phyloP scores from a whole-genome alignment of 495 filamentous ascomycete species.

The Staphylotrichum tortipilum region DNA sequence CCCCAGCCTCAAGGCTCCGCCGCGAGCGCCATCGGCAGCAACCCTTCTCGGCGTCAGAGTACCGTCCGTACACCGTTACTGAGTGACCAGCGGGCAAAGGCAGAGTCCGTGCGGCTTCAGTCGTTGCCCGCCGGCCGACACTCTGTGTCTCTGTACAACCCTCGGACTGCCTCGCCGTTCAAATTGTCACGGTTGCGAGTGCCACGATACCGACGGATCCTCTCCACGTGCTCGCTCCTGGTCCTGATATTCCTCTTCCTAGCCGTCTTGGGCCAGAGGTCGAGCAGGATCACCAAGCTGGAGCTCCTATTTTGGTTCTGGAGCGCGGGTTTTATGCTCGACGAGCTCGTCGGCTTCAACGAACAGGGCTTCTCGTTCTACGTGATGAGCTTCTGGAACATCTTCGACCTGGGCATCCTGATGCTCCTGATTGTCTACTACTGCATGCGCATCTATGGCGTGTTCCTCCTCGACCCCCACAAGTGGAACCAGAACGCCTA shows the following conservation, averaged over 20 bases:
- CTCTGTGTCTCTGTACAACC: slow-evolving; percentile 82
- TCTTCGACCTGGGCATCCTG: slow-evolving; percentile 83
- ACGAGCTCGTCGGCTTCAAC: slow-evolving; percentile 85
- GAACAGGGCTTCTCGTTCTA: slow-evolving; percentile 91
- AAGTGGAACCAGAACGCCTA: slow-evolving; percentile 72
- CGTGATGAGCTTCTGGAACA: slow-evolving; percentile 94
- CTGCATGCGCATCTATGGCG: slow-evolving; percentile 75
- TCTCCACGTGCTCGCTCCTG: slow-evolving; percentile 76
- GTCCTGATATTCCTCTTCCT: slow-evolving; percentile 76
- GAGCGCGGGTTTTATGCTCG: slow-evolving; percentile 95
- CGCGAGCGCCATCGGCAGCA: slow-evolving; percentile 9
- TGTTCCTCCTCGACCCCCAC: slow-evolving; percentile 63
- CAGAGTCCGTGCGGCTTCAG: slow-evolving; percentile 26
- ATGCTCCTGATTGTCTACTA: slow-evolving; percentile 83
- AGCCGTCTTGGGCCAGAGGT: slow-evolving; percentile 61
- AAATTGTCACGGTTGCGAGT: slow-evolving; percentile 85
- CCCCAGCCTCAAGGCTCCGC: slow-evolving; percentile 51
- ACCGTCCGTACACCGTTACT: slow-evolving; percentile 36
- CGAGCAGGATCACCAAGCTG: slow-evolving; percentile 64
- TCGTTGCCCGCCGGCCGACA: slow-evolving; percentile 43
- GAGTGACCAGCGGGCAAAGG: slow-evolving; percentile 32
- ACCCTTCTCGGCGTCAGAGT: slow-evolving; percentile 24
- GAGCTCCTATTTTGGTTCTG: slow-evolving; percentile 93
- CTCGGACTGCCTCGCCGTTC: slow-evolving; percentile 77
- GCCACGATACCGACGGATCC: slow-evolving; percentile 78